These are phyloP conservation scores for Gliomastix tumulicola DNA, from an alignment of 2,329 filamentous ascomycete genomes.

Conservation along the genomic window DNA sequence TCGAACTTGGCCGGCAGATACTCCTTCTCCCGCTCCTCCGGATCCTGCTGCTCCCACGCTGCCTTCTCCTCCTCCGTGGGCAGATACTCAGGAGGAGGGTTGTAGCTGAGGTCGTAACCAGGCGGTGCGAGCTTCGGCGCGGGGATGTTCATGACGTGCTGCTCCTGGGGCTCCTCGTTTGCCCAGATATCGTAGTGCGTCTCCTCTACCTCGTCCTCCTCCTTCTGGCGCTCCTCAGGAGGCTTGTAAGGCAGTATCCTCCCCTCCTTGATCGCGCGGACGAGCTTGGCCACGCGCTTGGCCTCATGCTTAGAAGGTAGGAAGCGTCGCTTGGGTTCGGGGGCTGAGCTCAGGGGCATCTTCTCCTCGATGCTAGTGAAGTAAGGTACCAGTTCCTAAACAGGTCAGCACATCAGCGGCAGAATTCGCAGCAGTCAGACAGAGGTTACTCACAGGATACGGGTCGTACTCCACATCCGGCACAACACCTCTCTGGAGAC, in stretches of 20 bases:
- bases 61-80: slow-evolving; percentile 79
- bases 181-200: slow-evolving; percentile 90
- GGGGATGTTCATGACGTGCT: slow-evolving; percentile 89
- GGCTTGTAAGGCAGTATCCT: slow-evolving; percentile 87
- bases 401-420: neutral
- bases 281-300: slow-evolving; percentile 94
- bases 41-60: slow-evolving; percentile 77
- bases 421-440: neutral
- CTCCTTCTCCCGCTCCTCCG: slow-evolving; percentile 84
- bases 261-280: slow-evolving; percentile 90
- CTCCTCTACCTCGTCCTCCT: slow-evolving; percentile 65
- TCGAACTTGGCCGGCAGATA: slow-evolving; percentile 79
- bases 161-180: slow-evolving; percentile 74
- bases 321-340: slow-evolving; percentile 93
- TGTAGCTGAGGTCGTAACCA: slow-evolving; percentile 93
- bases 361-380: slow-evolving; percentile 86
- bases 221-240: slow-evolving; percentile 57
- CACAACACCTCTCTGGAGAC: slow-evolving; percentile 82
- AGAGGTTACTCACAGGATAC: slow-evolving; percentile 59
- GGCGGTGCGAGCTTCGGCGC: slow-evolving; percentile 91
- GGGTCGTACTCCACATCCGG: slow-evolving; percentile 86
- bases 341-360: slow-evolving; percentile 91
- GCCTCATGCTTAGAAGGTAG: slow-evolving; percentile 95
- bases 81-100: slow-evolving; percentile 90
- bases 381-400: slow-evolving; percentile 78